Base-by-base conservation (phyloP, 139 green algal species). In the Chlorella sp. region DNA sequence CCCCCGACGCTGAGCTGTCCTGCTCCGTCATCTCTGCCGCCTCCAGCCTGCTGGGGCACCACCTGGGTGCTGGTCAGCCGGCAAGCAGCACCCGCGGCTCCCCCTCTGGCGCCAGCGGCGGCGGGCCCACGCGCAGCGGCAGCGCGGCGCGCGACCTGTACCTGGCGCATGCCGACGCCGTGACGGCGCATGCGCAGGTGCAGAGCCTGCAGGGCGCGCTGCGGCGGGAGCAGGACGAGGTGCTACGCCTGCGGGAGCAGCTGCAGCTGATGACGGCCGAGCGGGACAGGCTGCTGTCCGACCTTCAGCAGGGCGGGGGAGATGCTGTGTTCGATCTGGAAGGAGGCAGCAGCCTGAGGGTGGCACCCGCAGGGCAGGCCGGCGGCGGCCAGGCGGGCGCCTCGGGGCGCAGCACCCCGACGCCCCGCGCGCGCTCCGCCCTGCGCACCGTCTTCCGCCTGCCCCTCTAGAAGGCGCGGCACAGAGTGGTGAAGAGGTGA, bases 181-280 rank as follows among this genome's bases (percentile, higher is more conserved):
- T 88, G 37, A 88, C 75, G 64, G 83, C 83, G 34, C 83, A 88
- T 15, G 83, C 83, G 24, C 68, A 79, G 37, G 83, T 88, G 64
- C 83, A 88, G 66, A 66, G 24, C 83, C 83, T 88, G 64, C 83
- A 88, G 64, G 7, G 34, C 37, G 66, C 83, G 30, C 39, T 88
- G 36, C 64, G 66, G 66, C 83, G 75, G 39, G 83, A 88, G 83
- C 83, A 88, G 39, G 66, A 80, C 0, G 83, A 88, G 83, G 83
- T 88, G 66, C 60, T 80, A 24, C 83, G 66, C 37, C 83, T 88
- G 64, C 36, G 83, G 37, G 64, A 80, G 83, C 64, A 79, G 64
- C 64, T 88, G 83, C 64, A 88, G 83, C 37, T 40, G 26, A 88
- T 88, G 83, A 88, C 83, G 21, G 83, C 64, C 5, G 83, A 88